Conservation (phyloP, 192 early-diverging fungal species). For the Coemansia sp. region DNA sequence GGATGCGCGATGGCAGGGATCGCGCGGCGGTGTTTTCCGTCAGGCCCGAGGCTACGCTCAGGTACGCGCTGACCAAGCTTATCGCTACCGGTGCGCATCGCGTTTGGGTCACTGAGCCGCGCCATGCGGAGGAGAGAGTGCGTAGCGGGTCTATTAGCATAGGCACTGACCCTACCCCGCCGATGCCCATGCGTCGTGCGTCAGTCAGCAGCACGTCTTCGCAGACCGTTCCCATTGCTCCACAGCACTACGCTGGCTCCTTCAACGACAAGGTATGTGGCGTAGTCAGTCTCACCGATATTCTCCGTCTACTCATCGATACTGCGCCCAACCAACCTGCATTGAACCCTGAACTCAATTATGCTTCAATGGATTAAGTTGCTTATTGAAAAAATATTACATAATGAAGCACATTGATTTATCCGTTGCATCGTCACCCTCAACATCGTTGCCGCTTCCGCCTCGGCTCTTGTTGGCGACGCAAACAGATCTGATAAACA, state of each 20-base stretch:
- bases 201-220: conserved; percentile 44
- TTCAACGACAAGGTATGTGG: conserved; percentile 55
- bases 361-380: conserved; percentile 46
- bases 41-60: conserved; percentile 66
- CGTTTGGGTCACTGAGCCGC: conserved; percentile 66
- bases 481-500: conserved; percentile 45
- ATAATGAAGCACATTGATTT: conserved; percentile 47
- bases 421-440: conserved; percentile 11
- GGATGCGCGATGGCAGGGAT: conserved; percentile 68
- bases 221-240: conserved; percentile 40
- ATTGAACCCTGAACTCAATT: conserved; percentile 31
- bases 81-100: conserved; percentile 81
- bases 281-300: conserved; percentile 79
- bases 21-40: conserved; percentile 74
- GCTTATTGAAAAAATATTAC: conserved; percentile 16
- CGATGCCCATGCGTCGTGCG: conserved; percentile 20
- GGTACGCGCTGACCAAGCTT: conserved; percentile 73
- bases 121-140: not conserved
- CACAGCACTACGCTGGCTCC: conserved; percentile 29
- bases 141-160: conserved; percentile 8
- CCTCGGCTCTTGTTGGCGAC: conserved; percentile 37
- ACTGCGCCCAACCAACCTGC: conserved; percentile 23
- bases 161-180: not conserved
- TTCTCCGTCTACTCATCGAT: conserved; percentile 65
- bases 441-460: conserved; percentile 8